A percentile compares a stretch with the other conserved stretches of the same genome.
phyloP scores from a whole-genome alignment of 495 filamentous ascomycete species.

The Aspergillus sclerotiicarbonarius region DNA sequence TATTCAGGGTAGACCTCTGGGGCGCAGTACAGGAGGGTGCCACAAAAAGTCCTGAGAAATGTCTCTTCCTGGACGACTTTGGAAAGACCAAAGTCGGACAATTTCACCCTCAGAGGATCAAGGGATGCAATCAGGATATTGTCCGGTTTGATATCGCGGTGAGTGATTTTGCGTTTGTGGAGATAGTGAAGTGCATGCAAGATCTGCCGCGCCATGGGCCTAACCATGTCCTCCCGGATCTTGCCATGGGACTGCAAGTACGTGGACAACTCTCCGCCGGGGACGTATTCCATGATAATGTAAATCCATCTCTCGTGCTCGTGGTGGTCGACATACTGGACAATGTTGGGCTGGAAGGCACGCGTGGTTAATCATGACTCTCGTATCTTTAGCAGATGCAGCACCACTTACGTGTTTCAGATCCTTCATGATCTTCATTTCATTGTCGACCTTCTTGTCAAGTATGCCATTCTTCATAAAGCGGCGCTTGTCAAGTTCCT shows the following conservation, averaged over 20 bases:
- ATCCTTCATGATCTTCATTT: conserved; percentile 88
- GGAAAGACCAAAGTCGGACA: conserved; percentile 94
- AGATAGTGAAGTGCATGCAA: conserved; percentile 82
- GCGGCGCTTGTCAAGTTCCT: conserved; percentile 83
- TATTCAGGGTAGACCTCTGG: conserved; percentile 94
- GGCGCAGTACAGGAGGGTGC: conserved; percentile 91
- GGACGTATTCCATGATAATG: conserved; percentile 96
- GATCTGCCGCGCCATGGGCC: conserved; percentile 71
- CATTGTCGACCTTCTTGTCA: conserved; percentile 85
- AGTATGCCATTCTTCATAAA: conserved; percentile 86
- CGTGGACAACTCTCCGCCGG: conserved; percentile 76
- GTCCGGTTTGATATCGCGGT: conserved; percentile 96
- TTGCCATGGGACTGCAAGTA: conserved; percentile 58
- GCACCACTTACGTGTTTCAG: conserved; percentile 69
- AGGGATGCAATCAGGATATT: conserved; percentile 81
- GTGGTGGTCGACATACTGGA: conserved; percentile 81
- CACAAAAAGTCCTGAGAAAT: conserved; percentile 93
- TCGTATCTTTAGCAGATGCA: background rate
- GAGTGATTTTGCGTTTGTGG: conserved; percentile 81
- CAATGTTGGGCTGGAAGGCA: conserved; percentile 73
- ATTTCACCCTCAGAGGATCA: conserved; percentile 76
- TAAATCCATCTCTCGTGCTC: conserved; percentile 76
- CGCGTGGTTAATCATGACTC: conserved; percentile 12
- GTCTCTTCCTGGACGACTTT: conserved; percentile 89
- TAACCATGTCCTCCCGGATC: conserved; percentile 66